These are phyloP conservation scores for Pseudoperonospora humuli DNA, from an alignment of 352 stramenopile species.

Conservation along the genomic window DNA sequence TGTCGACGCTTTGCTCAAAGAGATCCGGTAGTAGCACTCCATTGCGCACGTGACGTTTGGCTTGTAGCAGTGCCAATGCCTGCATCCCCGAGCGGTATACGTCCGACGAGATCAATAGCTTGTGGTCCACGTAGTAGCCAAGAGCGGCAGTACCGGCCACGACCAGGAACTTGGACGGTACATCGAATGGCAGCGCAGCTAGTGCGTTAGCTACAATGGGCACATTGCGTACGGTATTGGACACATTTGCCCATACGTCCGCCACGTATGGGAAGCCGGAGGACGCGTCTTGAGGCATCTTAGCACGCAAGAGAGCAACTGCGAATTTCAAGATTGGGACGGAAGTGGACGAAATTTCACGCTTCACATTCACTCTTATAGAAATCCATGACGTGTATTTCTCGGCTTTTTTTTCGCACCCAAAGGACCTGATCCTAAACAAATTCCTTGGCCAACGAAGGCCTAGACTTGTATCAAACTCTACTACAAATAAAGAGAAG, in stretches of 20 bases:
- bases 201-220: slow-evolving; percentile 13
- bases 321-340: background rate
- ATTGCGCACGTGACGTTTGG: slow-evolving; percentile 28
- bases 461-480: background rate
- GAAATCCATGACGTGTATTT: too few species aligned
- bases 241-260: slow-evolving; percentile 10
- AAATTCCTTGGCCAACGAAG: background rate
- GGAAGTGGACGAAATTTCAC: too few species aligned
- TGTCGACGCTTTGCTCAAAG: slow-evolving; percentile 47
- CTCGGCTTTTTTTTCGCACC: background rate
- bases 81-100: slow-evolving; percentile 34
- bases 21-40: slow-evolving; percentile 43
- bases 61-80: slow-evolving; percentile 33
- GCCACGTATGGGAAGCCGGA: slow-evolving; percentile 2
- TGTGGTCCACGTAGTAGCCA: slow-evolving; percentile 43
- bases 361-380: too few species aligned
- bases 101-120: slow-evolving; percentile 52
- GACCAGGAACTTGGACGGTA: slow-evolving; percentile 38
- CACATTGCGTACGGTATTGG: slow-evolving; percentile 3
- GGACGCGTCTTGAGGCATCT: too few species aligned
- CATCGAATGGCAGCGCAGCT: slow-evolving; percentile 14
- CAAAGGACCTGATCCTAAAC: background rate
- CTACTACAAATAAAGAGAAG: background rate
- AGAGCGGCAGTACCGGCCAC: slow-evolving; percentile 34
- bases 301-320: background rate